Evolutionary conservation across 768 basidiomycete genomes (phyloP).

Genomic region (Amanita jacksonii): DNA sequence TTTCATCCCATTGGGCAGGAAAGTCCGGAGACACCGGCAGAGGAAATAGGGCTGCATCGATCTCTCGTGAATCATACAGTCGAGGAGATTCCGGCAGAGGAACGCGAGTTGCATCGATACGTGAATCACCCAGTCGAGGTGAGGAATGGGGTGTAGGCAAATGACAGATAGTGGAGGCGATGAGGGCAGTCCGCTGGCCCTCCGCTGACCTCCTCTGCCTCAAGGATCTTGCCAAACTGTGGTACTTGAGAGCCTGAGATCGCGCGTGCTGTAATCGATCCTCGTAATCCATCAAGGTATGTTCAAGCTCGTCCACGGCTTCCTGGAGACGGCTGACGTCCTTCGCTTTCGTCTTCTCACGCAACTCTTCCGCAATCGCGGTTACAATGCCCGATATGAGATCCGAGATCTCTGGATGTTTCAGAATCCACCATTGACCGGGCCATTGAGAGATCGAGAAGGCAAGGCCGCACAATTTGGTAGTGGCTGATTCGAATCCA

Average conservation of each 20-base stretch:
- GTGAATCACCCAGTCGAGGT: not conserved
- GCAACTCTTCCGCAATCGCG: conserved; percentile 58
- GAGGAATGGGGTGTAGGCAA: conserved; percentile 5
- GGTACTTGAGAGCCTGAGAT: not conserved
- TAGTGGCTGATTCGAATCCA: conserved; percentile 26
- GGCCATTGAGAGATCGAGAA: conserved; percentile 56
- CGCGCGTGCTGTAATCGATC: not conserved
- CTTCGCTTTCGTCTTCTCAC: conserved; percentile 34
- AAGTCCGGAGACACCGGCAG: too few species aligned
- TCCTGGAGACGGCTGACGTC: conserved; percentile 41
- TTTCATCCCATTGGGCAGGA: too few species aligned
- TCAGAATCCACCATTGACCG: conserved; percentile 55
- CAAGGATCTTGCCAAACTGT: not conserved
- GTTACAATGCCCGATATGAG: conserved; percentile 50
- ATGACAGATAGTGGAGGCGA: not conserved
- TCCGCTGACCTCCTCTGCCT: not conserved
- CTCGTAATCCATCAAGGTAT: conserved; percentile 12
- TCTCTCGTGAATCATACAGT: too few species aligned
- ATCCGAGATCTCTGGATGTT: conserved; percentile 52
- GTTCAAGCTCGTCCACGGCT: conserved; percentile 41
- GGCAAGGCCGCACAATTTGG: conserved; percentile 31
- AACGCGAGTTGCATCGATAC: too few species aligned
- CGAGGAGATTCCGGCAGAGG: too few species aligned
- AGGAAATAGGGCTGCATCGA: too few species aligned
- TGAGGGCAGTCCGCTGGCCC: not conserved